Percentiles rank a stretch among this genome's conserved stretches.
Evolutionary conservation across 495 filamentous ascomycete genomes (phyloP).

Genomic region (Parachaetomium inaequale): DNA sequence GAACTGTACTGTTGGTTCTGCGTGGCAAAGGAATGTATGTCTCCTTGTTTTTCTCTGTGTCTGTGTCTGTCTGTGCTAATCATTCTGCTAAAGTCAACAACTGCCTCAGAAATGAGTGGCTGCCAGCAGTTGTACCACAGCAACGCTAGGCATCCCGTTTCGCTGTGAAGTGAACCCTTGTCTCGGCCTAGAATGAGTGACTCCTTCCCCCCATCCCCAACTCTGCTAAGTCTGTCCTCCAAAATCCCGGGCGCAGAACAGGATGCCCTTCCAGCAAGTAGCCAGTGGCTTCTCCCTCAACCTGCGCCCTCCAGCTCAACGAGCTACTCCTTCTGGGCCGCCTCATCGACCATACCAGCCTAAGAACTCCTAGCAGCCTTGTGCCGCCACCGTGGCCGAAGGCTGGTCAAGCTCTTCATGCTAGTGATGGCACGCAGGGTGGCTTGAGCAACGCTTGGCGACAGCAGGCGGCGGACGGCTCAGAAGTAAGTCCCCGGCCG

Average conservation of each 20-base stretch:
- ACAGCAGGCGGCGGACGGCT: constrained; percentile 7
- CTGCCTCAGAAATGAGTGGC: constrained; percentile 23
- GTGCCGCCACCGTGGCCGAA: constrained; percentile 12
- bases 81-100: neutral
- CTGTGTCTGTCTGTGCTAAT: constrained; percentile 8
- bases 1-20: too few species aligned
- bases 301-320: neutral
- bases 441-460: neutral
- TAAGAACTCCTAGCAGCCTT: constrained; percentile 17
- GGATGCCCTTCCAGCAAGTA: neutral
- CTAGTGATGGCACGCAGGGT: constrained; percentile 8
- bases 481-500: constrained; percentile 5
- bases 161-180: constrained; percentile 14
- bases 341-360: constrained; percentile 15
- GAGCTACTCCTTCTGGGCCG: neutral
- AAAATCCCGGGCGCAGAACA: neutral
- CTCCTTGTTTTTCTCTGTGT: neutral
- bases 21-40: constrained; percentile 1
- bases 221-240: constrained; percentile 3
- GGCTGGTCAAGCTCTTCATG: constrained; percentile 12
- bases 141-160: neutral
- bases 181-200: constrained; percentile 10
- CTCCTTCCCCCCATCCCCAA: neutral
- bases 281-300: neutral
- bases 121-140: constrained; percentile 2